Conservation (phyloP, 1,284 basidiomycete genomes). For the Golubevia sp. region DNA sequence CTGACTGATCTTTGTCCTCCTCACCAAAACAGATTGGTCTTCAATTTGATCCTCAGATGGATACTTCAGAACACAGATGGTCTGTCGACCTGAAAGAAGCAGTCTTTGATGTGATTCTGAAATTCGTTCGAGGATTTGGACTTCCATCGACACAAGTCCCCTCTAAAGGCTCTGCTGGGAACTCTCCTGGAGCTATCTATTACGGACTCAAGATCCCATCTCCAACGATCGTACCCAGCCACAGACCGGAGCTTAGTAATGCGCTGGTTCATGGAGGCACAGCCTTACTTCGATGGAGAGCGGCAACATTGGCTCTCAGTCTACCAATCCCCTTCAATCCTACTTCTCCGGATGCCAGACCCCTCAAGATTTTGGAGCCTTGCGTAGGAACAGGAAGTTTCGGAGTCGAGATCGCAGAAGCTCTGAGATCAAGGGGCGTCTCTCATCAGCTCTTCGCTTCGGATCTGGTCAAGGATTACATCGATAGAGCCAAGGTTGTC, state of each 20-base stretch:
- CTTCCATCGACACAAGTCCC: slow-evolving; percentile 16
- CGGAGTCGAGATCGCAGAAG: slow-evolving; percentile 23
- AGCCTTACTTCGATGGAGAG: slow-evolving; percentile 27
- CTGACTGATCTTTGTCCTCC: no score
- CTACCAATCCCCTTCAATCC: slow-evolving; percentile 18
- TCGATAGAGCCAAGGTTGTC: slow-evolving; percentile 17
- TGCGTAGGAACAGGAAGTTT: slow-evolving; percentile 32
- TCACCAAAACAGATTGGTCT: slow-evolving; percentile 22
- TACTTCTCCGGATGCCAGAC: background rate
- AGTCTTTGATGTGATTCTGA: slow-evolving; percentile 26
- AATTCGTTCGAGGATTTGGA: slow-evolving; percentile 30
- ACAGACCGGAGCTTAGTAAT: slow-evolving; percentile 18
- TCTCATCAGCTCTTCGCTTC: slow-evolving; percentile 18
- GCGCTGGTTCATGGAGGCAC: slow-evolving; percentile 26
- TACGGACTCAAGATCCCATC: slow-evolving; percentile 23
- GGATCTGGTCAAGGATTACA: slow-evolving; percentile 20
- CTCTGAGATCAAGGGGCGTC: slow-evolving; percentile 23
- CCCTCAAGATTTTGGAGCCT: slow-evolving; percentile 18
- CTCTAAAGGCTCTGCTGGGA: slow-evolving; percentile 9
- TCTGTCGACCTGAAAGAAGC: slow-evolving; percentile 26
- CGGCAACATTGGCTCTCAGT: slow-evolving; percentile 21
- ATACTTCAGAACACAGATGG: slow-evolving; percentile 9
- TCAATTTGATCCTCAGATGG: slow-evolving; percentile 1
- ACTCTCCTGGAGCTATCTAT: slow-evolving; percentile 8
- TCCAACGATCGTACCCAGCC: background rate